phyloP scores from a whole-genome alignment of 192 early-diverging fungal species.

The Diversispora epigaea region DNA sequence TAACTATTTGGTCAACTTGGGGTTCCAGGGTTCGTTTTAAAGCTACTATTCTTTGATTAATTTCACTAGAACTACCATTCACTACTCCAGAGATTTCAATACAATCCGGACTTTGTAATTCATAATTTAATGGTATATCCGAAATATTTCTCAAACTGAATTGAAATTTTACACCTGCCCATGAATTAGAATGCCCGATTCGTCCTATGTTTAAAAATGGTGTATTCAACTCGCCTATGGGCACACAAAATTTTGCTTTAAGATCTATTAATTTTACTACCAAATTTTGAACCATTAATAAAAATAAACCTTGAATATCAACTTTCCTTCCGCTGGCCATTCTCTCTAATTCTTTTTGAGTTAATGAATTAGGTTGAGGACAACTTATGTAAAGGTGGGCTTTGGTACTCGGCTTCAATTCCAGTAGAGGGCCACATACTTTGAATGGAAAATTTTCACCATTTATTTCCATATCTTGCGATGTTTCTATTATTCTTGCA shows the following conservation, averaged over 20 bases:
- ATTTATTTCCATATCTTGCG: constrained; percentile 17
- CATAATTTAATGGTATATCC: constrained; percentile 63
- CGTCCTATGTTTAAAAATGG: constrained; percentile 69
- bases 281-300: constrained; percentile 53
- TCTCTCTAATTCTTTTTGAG: constrained; percentile 36
- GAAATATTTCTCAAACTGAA: constrained; percentile 67
- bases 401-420: constrained; percentile 47
- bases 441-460: constrained; percentile 30
- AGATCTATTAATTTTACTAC: constrained; percentile 65
- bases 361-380: constrained; percentile 49
- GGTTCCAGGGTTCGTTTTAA: constrained; percentile 39
- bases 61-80: background rate
- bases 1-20: constrained; percentile 45
- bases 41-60: background rate
- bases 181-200: constrained; percentile 73
- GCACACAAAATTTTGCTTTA: constrained; percentile 58
- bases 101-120: constrained; percentile 46
- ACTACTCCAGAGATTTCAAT: constrained; percentile 44
- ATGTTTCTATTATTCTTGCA: constrained; percentile 22
- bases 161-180: constrained; percentile 58
- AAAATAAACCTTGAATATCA: constrained; percentile 53
- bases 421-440: constrained; percentile 44
- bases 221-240: constrained; percentile 54
- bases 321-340: constrained; percentile 58
- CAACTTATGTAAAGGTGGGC: constrained; percentile 51